Conservation (phyloP, 2,329 filamentous ascomycete genomes). For the Xylaria sp. region DNA sequence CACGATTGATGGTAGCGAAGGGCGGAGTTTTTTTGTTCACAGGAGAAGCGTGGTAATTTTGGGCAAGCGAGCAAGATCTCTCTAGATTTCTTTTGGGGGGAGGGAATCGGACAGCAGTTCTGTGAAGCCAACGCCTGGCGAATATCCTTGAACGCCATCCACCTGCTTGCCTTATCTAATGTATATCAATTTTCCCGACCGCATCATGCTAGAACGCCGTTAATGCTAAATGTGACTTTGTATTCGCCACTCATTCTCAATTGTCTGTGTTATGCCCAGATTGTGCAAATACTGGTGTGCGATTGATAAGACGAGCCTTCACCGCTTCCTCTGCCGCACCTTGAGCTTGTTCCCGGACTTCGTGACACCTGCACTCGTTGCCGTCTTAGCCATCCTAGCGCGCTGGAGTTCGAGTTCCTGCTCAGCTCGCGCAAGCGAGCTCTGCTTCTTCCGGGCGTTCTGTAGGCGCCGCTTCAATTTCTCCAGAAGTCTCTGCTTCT, state of each 20-base stretch:
- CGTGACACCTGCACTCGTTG: conserved; percentile 67
- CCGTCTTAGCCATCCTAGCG: conserved; percentile 73
- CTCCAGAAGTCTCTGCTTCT: conserved; percentile 54
- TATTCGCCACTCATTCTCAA: not conserved
- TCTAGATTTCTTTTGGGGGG: too few species aligned
- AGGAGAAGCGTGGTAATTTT: conserved; percentile 14
- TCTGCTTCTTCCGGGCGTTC: conserved; percentile 63
- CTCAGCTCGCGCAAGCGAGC: conserved; percentile 65
- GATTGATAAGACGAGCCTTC: conserved; percentile 29
- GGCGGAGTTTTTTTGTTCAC: conserved; percentile 13
- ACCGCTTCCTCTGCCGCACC: conserved; percentile 70
- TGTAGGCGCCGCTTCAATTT: conserved; percentile 62
- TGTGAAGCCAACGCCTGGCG: conserved; percentile 9
- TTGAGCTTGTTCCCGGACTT: conserved; percentile 71
- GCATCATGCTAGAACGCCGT: conserved; percentile 29
- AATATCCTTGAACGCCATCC: conserved; percentile 30
- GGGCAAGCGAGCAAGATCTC: conserved; percentile 21
- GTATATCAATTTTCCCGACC: conserved; percentile 27
- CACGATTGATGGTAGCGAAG: conserved; percentile 27
- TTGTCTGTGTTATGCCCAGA: not conserved
- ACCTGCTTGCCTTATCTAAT: conserved; percentile 23
- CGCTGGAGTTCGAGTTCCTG: conserved; percentile 66
- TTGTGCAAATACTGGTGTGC: not conserved
- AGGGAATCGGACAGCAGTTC: conserved; percentile 22
- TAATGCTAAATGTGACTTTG: conserved; percentile 15